phyloP scores from a whole-genome alignment of 2,329 filamentous ascomycete genomes.

The Shiraia sp. region DNA sequence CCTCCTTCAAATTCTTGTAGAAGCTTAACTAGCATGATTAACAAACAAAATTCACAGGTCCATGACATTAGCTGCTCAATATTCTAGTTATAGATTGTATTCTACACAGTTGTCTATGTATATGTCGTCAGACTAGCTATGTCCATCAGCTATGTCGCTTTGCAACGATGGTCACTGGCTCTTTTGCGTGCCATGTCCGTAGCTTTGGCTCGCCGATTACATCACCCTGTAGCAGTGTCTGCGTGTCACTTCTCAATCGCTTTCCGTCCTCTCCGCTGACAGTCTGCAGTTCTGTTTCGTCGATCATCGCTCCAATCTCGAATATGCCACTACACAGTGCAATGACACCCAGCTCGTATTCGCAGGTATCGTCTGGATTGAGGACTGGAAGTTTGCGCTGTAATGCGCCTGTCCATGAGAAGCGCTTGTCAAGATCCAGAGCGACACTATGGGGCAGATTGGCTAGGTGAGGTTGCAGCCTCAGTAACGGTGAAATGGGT shows the following conservation, averaged over 20 bases:
- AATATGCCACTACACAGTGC: constrained; percentile 80
- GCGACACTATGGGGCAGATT: constrained; percentile 73
- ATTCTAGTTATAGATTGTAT: no score
- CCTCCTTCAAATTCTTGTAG: no score
- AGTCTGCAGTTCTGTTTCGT: constrained; percentile 67
- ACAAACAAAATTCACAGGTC: no score
- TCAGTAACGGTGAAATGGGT: constrained; percentile 71
- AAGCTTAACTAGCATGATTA: no score
- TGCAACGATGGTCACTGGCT: constrained; percentile 51
- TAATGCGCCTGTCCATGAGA: constrained; percentile 82
- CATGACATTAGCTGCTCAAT: no score
- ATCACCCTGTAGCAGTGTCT: constrained; percentile 29
- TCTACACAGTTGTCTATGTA: no score
- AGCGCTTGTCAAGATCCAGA: constrained; percentile 78
- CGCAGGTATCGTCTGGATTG: constrained; percentile 59
- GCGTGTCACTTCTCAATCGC: constrained; percentile 29
- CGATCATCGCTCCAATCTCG: constrained; percentile 77
- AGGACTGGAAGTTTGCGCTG: constrained; percentile 73
- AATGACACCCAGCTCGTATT: constrained; percentile 71
- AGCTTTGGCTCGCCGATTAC: constrained; percentile 43
- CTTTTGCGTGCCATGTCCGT: constrained; percentile 51
- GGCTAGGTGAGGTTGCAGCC: constrained; percentile 76
- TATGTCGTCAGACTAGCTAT: background rate
- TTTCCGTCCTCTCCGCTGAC: constrained; percentile 19
- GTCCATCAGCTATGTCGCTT: constrained; percentile 8